Conservation (phyloP, 176 grass and related monocot species). For the Coix lacrymajobi region DNA sequence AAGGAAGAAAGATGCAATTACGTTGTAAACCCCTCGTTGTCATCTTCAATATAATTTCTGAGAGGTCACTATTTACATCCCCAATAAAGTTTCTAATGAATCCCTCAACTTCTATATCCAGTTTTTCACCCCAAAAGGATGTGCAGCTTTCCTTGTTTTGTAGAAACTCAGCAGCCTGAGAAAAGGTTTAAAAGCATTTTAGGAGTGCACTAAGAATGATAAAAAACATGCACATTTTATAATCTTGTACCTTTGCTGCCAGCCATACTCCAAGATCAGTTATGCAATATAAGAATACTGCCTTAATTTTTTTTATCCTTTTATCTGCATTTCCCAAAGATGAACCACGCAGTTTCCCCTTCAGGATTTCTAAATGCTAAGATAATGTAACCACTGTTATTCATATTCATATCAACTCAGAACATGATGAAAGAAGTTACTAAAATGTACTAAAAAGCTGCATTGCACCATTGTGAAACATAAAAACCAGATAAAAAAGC, state of each 20-base stretch:
- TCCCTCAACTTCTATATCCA: slow-evolving; percentile 43
- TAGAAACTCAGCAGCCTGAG: slow-evolving; percentile 61
- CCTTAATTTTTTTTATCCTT: slow-evolving; percentile 39
- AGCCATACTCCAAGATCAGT: slow-evolving; percentile 58
- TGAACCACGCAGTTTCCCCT: slow-evolving; percentile 24
- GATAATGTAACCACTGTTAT: slow-evolving; percentile 20
- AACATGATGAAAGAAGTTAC: neutral
- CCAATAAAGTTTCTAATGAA: slow-evolving; percentile 45
- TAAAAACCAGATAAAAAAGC: neutral
- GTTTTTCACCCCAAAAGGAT: slow-evolving; percentile 54
- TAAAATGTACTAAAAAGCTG: neutral
- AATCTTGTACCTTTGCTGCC: slow-evolving; percentile 46
- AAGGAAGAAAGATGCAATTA: neutral
- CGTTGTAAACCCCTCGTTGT: slow-evolving; percentile 26
- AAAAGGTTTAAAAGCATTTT: slow-evolving; percentile 19
- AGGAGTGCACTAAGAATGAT: slow-evolving; percentile 6
- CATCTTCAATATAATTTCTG: slow-evolving; percentile 5
- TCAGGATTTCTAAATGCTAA: slow-evolving; percentile 51
- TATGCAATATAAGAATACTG: slow-evolving; percentile 51
- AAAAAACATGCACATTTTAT: slow-evolving; percentile 8
- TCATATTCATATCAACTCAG: neutral
- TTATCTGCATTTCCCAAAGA: slow-evolving; percentile 23
- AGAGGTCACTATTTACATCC: slow-evolving; percentile 41
- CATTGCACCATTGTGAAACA: neutral
- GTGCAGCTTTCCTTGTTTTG: slow-evolving; percentile 31